phyloP scores from a whole-genome alignment of 2,329 filamentous ascomycete genomes.

The Ophiosphaerella korrae region DNA sequence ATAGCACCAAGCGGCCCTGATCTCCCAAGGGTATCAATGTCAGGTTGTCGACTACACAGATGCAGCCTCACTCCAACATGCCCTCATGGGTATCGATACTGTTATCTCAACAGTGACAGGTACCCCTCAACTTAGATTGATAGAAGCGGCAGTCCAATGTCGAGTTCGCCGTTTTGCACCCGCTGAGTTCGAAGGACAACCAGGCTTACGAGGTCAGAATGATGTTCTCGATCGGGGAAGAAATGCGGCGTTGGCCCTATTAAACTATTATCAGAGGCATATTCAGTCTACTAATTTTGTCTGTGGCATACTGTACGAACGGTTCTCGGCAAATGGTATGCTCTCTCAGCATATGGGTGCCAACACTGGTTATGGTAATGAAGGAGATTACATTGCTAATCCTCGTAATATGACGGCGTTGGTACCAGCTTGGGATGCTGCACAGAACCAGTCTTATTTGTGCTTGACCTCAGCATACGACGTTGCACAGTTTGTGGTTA shows the following conservation, averaged over 20 bases:
- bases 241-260: slow-evolving; percentile 59
- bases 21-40: slow-evolving; percentile 66
- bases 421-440: slow-evolving; percentile 61
- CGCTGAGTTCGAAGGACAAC: slow-evolving; percentile 73
- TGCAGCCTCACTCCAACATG: slow-evolving; percentile 63
- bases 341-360: slow-evolving; percentile 63
- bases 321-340: slow-evolving; percentile 72
- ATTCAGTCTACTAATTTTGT: slow-evolving; percentile 74
- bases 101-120: slow-evolving; percentile 77
- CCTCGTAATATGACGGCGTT: slow-evolving; percentile 62
- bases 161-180: slow-evolving; percentile 73
- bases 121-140: slow-evolving; percentile 69
- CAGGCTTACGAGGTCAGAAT: slow-evolving; percentile 59
- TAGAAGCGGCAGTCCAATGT: slow-evolving; percentile 70
- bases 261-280: slow-evolving; percentile 60
- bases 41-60: slow-evolving; percentile 70
- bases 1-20: slow-evolving; percentile 62
- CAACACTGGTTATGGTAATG: slow-evolving; percentile 58
- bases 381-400: slow-evolving; percentile 71
- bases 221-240: slow-evolving; percentile 68
- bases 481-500: slow-evolving; percentile 71
- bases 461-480: slow-evolving; percentile 73
- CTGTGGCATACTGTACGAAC: slow-evolving; percentile 74
- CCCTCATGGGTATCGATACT: slow-evolving; percentile 73
- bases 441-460: slow-evolving; percentile 54